Evolutionary conservation across 371 early-diverging fungal genomes (phyloP), one percentile per base, ranked within the genome.

Genomic region (Rhizopus stolonifer): DNA sequence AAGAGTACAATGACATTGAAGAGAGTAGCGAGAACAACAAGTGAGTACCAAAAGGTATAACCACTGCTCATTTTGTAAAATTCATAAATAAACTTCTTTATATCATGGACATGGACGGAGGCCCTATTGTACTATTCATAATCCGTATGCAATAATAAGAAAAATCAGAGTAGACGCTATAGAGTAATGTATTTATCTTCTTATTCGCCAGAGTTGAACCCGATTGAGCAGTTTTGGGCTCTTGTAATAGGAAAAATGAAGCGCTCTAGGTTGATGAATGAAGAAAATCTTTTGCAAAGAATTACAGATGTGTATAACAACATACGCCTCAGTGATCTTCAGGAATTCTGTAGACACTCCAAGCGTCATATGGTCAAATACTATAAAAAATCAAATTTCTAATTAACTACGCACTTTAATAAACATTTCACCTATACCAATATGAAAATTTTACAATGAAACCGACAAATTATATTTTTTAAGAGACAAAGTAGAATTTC

Each of bases 241-340:
- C 24, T 49, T 24, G 56, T 49, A 32, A 49, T 42, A 49, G 48
- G 48, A 39, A 49, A 47, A 42, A 55, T 48, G 25, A 55, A 47
- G 32, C 49, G 33, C 23, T 15, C 14, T 25, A 38, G 54, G 21
- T 38, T 55, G 29, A 47, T 46, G 54, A 40, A 46, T 47, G n/a
- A n/a, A n/a, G n/a, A n/a, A n/a, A n/a, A n/a, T n/a, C n/a, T n/a
- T n/a, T n/a, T n/a, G n/a, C n/a, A 25, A 23, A 52, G 54, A 54
- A 54, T 47, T 54, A 19, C 47, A 29, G 25, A 46, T 46, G 54
- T 26, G n/a, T 46, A 26, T 46, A 54, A 54, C 36, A 38, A 36
- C 34, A 24, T 49, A 25, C 25, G 24, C 24, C 23, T 39, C 49
- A 39, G 39, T 25, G 49, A 49, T 38, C 49, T 38, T 17, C 23